phyloP scores from a whole-genome alignment of 1,284 basidiomycete genomes.

The Takashimella tepidaria region DNA sequence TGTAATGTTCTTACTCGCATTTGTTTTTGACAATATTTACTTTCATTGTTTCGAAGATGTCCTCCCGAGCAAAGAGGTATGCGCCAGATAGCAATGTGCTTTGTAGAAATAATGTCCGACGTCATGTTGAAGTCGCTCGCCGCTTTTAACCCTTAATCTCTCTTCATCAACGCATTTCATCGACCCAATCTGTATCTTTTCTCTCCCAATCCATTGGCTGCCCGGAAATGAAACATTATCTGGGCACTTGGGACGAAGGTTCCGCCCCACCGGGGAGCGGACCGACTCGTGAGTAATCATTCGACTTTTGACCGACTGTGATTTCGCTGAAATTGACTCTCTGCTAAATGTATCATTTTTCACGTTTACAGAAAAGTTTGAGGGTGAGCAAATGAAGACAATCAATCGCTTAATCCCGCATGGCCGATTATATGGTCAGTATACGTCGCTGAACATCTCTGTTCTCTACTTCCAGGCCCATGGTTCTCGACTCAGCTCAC shows the following conservation, averaged over 20 bases:
- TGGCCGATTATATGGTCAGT: too few relatives aligned
- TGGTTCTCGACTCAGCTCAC: slow-evolving; percentile 76
- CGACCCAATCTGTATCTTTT: neutral
- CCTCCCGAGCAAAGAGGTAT: too few relatives aligned
- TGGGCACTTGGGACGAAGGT: slow-evolving; percentile 5
- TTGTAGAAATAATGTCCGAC: too few relatives aligned
- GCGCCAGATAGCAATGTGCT: too few relatives aligned
- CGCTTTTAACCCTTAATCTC: too few relatives aligned
- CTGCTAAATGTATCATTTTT: neutral
- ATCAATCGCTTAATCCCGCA: slow-evolving; percentile 1
- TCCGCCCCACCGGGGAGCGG: slow-evolving; percentile 17
- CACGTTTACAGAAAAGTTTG: slow-evolving; percentile 29
- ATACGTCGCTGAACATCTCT: too few relatives aligned
- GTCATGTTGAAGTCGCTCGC: neutral
- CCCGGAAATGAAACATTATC: neutral
- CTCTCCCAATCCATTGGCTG: neutral
- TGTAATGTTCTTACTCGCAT: too few relatives aligned
- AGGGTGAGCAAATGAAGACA: too few relatives aligned
- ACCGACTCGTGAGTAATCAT: slow-evolving; percentile 15
- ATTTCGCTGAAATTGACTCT: too few relatives aligned
- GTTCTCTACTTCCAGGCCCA: slow-evolving; percentile 32
- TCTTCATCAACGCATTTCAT: too few relatives aligned
- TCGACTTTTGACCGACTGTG: neutral
- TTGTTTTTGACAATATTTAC: too few relatives aligned
- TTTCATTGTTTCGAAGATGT: too few relatives aligned